A percentile compares a stretch with the other conserved stretches of the same genome.
phyloP scores from a whole-genome alignment of 164 flowering plant species.

The Stephania yunnanensis region DNA sequence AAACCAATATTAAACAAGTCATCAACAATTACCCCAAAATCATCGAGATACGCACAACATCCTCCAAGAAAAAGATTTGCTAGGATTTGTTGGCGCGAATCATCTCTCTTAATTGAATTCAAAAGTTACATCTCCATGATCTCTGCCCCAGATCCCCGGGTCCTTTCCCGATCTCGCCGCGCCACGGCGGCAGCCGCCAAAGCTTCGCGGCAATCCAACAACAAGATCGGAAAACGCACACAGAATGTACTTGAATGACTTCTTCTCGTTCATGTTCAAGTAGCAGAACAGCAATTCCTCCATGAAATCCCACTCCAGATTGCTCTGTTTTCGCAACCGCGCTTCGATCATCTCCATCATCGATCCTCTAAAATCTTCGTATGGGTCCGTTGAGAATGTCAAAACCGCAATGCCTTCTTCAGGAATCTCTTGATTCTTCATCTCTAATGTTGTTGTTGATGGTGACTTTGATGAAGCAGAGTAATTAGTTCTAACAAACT shows the following conservation, averaged over 20 bases:
- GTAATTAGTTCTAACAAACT: slow-evolving; percentile 3
- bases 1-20: too few species aligned
- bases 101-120: not conserved
- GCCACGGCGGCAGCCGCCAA: slow-evolving; percentile 18
- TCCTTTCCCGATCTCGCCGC: slow-evolving; percentile 15
- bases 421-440: slow-evolving; percentile 14
- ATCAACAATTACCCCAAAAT: too few species aligned
- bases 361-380: slow-evolving; percentile 56
- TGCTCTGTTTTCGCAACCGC: slow-evolving; percentile 6
- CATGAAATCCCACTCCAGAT: slow-evolving; percentile 77
- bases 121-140: slow-evolving; percentile 8
- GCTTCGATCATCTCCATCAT: slow-evolving; percentile 60
- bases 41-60: too few species aligned
- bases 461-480: not conserved
- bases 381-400: slow-evolving; percentile 41
- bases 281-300: slow-evolving; percentile 73
- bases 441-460: not conserved
- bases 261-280: slow-evolving; percentile 63
- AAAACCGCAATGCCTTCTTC: slow-evolving; percentile 53
- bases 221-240: slow-evolving; percentile 65
- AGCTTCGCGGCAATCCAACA: slow-evolving; percentile 20
- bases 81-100: too few species aligned
- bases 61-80: too few species aligned
- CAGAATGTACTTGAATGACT: slow-evolving; percentile 49
- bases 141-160: slow-evolving; percentile 13